Conservation (phyloP, 2,329 filamentous ascomycete species). For the Aspergillus vadensis region DNA sequence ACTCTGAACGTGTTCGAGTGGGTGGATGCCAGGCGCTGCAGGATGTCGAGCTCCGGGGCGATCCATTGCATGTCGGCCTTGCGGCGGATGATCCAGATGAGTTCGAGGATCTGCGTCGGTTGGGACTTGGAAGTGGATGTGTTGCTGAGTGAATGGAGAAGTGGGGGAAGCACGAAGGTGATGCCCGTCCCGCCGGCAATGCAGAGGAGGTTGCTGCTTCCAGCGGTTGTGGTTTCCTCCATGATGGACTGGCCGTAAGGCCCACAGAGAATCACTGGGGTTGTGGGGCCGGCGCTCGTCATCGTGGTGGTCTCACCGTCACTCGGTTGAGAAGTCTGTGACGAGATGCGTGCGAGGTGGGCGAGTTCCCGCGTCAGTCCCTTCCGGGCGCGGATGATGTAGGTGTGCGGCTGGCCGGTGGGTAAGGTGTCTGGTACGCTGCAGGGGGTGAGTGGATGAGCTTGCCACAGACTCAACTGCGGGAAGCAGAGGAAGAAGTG, state of each 20-base stretch:
- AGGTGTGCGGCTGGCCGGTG: conserved; percentile 26
- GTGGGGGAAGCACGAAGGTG: conserved; percentile 56
- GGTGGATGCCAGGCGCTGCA: conserved; percentile 37
- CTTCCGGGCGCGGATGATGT: conserved; percentile 55
- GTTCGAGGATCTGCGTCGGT: conserved; percentile 47
- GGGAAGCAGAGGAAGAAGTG: conserved; percentile 73
- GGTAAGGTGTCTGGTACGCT: conserved; percentile 50
- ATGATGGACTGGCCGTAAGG: conserved; percentile 61
- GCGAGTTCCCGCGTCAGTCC: conserved; percentile 30
- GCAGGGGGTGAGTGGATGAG: conserved; percentile 69
- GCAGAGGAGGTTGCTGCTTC: conserved; percentile 45
- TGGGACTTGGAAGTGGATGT: neutral
- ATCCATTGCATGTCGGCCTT: conserved; percentile 61
- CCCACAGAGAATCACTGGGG: conserved; percentile 62
- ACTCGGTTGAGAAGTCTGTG: conserved; percentile 27
- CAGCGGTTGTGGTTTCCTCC: conserved; percentile 36
- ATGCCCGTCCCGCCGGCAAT: conserved; percentile 62
- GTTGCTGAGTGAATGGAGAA: conserved; percentile 43
- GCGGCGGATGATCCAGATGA: conserved; percentile 67
- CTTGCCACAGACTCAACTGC: conserved; percentile 68
- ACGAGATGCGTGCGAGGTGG: conserved; percentile 19
- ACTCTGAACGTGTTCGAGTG: conserved; percentile 49
- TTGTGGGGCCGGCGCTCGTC: conserved; percentile 22
- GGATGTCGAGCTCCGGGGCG: conserved; percentile 54
- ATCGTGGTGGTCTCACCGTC: neutral